Evolutionary conservation across 169 alveolate species (phyloP).

Genomic region (Hepatocystis sp.): DNA sequence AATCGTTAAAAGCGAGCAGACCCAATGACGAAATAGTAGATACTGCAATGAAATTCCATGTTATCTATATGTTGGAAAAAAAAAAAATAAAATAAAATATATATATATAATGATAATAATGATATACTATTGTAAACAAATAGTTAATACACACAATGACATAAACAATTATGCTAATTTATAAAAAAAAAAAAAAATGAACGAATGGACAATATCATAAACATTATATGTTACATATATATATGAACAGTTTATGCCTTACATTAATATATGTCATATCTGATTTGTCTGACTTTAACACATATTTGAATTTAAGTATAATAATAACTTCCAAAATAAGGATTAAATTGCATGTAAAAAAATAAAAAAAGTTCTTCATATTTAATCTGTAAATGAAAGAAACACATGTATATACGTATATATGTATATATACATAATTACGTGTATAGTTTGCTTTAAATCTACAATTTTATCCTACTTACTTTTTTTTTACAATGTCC

Average conservation of each 20-base stretch:
- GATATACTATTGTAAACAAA: too few species aligned
- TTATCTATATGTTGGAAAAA: conserved; percentile 2
- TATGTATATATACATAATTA: not conserved
- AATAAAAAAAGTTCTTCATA: not conserved
- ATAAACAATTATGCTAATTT: not conserved
- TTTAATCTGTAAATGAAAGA: not conserved
- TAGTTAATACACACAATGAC: not conserved
- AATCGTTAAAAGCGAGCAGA: conserved; percentile 11
- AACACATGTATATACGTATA: not conserved
- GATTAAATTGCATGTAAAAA: not conserved
- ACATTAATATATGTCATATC: conserved; percentile 5
- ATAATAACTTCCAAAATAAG: not conserved
- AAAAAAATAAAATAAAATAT: not conserved
- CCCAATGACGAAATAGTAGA: conserved; percentile 2
- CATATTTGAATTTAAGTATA: not conserved
- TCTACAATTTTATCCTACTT: too few species aligned
- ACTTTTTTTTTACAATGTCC: too few species aligned
- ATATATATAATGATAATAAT: too few species aligned
- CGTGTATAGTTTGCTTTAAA: not conserved
- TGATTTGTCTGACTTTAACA: not conserved
- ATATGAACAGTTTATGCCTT: not conserved
- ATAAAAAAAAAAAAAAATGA: not conserved
- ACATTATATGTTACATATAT: conserved; percentile 7
- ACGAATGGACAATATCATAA: not conserved
- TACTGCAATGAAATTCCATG: conserved; percentile 17